Evolutionary conservation across 306 rosid species (phyloP).

Genomic region (Hippophae tibetana): DNA sequence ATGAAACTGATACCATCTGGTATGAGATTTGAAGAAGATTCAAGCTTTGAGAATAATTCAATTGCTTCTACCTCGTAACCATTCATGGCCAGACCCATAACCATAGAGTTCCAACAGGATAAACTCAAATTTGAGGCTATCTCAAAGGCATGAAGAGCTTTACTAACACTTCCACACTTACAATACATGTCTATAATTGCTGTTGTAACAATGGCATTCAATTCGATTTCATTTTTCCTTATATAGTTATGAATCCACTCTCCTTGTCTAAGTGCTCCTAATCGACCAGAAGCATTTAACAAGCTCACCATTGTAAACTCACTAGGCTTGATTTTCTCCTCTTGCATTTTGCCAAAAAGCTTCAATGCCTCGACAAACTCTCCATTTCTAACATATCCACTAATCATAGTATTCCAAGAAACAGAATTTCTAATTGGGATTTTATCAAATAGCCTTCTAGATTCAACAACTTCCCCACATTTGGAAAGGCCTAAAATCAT

Average conservation of each 20-base stretch:
- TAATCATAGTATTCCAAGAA: slow-evolving; percentile 76
- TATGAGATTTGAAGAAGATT: slow-evolving; percentile 34
- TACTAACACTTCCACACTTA: slow-evolving; percentile 56
- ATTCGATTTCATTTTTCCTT: slow-evolving; percentile 39
- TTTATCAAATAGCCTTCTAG: slow-evolving; percentile 53
- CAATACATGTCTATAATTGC: slow-evolving; percentile 81
- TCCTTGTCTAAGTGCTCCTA: slow-evolving; percentile 76
- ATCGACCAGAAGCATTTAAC: slow-evolving; percentile 67
- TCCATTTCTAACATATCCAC: slow-evolving; percentile 81
- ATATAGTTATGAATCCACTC: slow-evolving; percentile 71
- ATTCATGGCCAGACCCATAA: slow-evolving; percentile 66
- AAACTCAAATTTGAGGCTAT: slow-evolving; percentile 34
- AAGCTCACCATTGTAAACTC: slow-evolving; percentile 87
- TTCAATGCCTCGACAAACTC: slow-evolving; percentile 43
- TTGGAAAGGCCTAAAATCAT: slow-evolving; percentile 71
- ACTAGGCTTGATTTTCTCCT: slow-evolving; percentile 39
- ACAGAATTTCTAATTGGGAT: slow-evolving; percentile 46
- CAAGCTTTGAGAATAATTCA: slow-evolving; percentile 47
- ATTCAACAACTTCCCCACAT: slow-evolving; percentile 55
- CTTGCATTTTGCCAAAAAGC: slow-evolving; percentile 57
- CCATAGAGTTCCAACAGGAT: slow-evolving; percentile 73
- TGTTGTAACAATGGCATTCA: slow-evolving; percentile 52
- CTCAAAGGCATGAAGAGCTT: slow-evolving; percentile 57
- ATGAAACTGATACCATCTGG: slow-evolving; percentile 66
- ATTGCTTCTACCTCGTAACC: slow-evolving; percentile 59